Evolutionary conservation across 2,329 filamentous ascomycete genomes (phyloP).

Genomic region (Helminthosporium solani): DNA sequence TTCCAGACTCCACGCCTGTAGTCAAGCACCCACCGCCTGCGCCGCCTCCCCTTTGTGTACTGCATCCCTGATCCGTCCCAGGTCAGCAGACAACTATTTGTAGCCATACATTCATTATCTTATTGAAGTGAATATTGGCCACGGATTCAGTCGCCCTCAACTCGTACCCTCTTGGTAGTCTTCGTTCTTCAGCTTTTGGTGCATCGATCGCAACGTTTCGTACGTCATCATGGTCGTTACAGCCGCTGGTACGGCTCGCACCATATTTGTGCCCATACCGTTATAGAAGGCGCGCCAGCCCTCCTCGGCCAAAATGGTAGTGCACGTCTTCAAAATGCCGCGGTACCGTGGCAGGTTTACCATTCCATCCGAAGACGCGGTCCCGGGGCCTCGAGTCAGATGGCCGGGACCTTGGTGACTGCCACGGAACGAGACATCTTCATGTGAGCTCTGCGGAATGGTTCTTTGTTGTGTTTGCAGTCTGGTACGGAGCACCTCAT

Average conservation of each 20-base stretch:
- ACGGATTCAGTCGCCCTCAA: constrained; percentile 19
- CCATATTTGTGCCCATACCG: constrained; percentile 96
- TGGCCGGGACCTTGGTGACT: constrained; percentile 37
- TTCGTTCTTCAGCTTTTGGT: constrained; percentile 55
- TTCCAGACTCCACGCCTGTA: background rate
- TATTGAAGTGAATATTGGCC: background rate
- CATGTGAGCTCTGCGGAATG: constrained; percentile 47
- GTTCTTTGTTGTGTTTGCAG: constrained; percentile 89
- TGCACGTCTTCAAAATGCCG: constrained; percentile 78
- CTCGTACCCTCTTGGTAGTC: constrained; percentile 35
- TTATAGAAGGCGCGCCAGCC: constrained; percentile 97
- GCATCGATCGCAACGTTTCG: constrained; percentile 67
- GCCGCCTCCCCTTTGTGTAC: no score
- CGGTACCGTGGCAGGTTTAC: constrained; percentile 61
- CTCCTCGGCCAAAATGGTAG: constrained; percentile 83
- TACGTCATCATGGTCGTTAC: constrained; percentile 98
- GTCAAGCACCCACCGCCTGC: no score
- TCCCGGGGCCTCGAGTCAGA: constrained; percentile 47
- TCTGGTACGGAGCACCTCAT: constrained; percentile 91
- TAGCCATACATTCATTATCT: background rate
- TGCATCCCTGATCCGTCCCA: no score
- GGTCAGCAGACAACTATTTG: background rate
- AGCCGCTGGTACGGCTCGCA: constrained; percentile 89
- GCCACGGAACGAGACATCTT: constrained; percentile 53
- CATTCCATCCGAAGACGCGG: constrained; percentile 59